phyloP scores from a whole-genome alignment of 768 basidiomycete genomes.

The Boletus bicolor region DNA sequence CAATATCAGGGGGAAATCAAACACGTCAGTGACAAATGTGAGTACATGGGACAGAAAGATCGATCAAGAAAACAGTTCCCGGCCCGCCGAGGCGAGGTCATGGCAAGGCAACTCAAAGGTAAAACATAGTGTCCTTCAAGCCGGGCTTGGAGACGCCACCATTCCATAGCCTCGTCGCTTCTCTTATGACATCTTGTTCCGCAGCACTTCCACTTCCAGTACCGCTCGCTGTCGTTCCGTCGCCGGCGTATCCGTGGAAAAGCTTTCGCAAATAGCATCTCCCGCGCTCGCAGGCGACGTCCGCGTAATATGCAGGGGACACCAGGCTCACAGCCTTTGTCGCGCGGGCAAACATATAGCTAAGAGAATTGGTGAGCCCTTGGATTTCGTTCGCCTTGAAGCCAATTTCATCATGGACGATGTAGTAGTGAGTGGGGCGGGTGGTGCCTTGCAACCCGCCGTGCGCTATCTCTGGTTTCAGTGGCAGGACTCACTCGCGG shows the following conservation, averaged over 20 bases:
- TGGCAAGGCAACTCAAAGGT: constrained; percentile 42
- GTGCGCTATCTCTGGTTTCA: constrained; percentile 30
- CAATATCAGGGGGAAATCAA: neutral
- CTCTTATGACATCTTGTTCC: constrained; percentile 50
- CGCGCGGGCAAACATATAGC: constrained; percentile 58
- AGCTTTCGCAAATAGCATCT: constrained; percentile 51
- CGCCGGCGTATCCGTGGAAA: constrained; percentile 34
- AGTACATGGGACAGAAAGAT: neutral
- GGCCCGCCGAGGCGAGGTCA: neutral
- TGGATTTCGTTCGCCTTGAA: constrained; percentile 51
- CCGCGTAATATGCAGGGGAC: constrained; percentile 41
- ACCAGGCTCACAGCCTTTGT: constrained; percentile 44
- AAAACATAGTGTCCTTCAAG: constrained; percentile 74
- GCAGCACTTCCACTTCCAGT: constrained; percentile 35
- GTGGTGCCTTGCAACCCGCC: constrained; percentile 48
- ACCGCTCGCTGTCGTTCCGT: constrained; percentile 30
- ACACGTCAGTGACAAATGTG: neutral
- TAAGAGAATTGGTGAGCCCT: constrained; percentile 50
- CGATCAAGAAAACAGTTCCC: neutral
- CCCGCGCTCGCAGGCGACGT: constrained; percentile 52
- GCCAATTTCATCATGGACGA: constrained; percentile 51
- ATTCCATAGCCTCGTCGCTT: constrained; percentile 56
- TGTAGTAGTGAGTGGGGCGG: constrained; percentile 53
- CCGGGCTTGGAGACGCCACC: constrained; percentile 45
- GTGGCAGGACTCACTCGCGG: neutral